phyloP scores from a whole-genome alignment of 495 filamentous ascomycete genomes.

The Xylaria scruposa region DNA sequence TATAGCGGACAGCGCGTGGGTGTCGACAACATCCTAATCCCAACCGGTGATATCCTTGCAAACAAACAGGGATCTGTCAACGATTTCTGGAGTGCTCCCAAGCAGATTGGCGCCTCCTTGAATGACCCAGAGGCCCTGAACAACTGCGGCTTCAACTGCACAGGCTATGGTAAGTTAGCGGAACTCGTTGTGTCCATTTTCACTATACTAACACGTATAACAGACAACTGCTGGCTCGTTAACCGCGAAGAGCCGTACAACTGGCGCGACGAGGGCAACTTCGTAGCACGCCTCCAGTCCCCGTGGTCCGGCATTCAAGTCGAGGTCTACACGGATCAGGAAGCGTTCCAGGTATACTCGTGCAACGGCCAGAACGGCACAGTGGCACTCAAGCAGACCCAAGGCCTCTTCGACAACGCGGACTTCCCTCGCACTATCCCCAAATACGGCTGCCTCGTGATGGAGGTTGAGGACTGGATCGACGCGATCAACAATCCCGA shows the following conservation, averaged over 20 bases:
- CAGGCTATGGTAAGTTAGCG: constrained; percentile 68
- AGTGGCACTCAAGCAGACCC: constrained; percentile 66
- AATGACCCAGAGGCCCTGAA: constrained; percentile 58
- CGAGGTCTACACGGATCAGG: constrained; percentile 76
- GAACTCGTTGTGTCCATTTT: neutral
- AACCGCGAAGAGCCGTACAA: constrained; percentile 57
- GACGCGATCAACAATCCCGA: constrained; percentile 81
- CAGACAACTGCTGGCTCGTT: constrained; percentile 61
- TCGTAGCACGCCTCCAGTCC: constrained; percentile 67
- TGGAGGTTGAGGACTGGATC: constrained; percentile 77
- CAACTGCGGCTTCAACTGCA: constrained; percentile 76
- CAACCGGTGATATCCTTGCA: constrained; percentile 74
- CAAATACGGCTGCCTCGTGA: constrained; percentile 75
- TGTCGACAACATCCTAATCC: constrained; percentile 79
- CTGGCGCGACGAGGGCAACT: constrained; percentile 59
- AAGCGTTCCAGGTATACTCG: constrained; percentile 78
- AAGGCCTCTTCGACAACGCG: constrained; percentile 56
- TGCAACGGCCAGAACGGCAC: constrained; percentile 77
- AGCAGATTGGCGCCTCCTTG: constrained; percentile 76
- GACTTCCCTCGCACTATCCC: constrained; percentile 57
- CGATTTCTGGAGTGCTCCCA: constrained; percentile 77
- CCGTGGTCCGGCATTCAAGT: constrained; percentile 73
- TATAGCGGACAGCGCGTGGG: constrained; percentile 71
- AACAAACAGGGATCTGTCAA: constrained; percentile 66
- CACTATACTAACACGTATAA: neutral